These are phyloP conservation scores for Rhizoclosmatium globosum DNA, from an alignment of 192 early-diverging fungal species.

Conservation along the genomic window DNA sequence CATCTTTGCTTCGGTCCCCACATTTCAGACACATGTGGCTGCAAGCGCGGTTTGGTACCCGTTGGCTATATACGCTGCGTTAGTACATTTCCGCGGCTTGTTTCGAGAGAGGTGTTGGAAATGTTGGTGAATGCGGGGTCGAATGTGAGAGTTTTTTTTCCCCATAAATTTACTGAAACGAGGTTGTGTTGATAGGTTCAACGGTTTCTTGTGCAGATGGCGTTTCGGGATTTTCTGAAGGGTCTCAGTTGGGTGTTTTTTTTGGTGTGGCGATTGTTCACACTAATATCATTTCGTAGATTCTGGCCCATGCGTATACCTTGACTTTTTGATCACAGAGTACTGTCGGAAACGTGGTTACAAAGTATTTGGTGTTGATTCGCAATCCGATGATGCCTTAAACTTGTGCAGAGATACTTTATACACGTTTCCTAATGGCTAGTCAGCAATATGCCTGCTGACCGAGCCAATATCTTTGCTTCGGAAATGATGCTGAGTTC, in stretches of 20 bases:
- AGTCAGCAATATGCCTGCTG: background rate
- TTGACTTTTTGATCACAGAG: constrained; percentile 18
- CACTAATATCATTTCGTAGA: background rate
- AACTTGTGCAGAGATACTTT: background rate
- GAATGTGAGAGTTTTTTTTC: constrained; percentile 5
- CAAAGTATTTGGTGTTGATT: background rate
- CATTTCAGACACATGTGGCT: constrained; percentile 21
- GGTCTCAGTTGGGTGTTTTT: constrained; percentile 7
- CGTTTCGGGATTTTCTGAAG: background rate
- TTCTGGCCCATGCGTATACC: constrained; percentile 2
- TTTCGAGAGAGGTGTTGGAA: background rate
- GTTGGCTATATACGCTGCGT: constrained; percentile 3
- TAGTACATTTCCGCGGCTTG: constrained; percentile 5
- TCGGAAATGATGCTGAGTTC: background rate
- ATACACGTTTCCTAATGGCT: constrained; percentile 17
- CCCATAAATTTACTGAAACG: background rate
- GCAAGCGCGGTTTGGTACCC: constrained; percentile 19
- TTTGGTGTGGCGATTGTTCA: background rate
- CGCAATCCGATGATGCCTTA: background rate
- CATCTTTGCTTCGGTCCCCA: constrained; percentile 2
- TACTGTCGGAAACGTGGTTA: constrained; percentile 26
- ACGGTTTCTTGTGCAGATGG: constrained; percentile 25
- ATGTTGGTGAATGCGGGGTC: constrained; percentile 9
- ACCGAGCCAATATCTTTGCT: background rate
- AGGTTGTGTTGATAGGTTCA: background rate